Evolutionary conservation across 164 flowering plant species (phyloP).

Genomic region (Kalanchoe fedtschenkoi): DNA sequence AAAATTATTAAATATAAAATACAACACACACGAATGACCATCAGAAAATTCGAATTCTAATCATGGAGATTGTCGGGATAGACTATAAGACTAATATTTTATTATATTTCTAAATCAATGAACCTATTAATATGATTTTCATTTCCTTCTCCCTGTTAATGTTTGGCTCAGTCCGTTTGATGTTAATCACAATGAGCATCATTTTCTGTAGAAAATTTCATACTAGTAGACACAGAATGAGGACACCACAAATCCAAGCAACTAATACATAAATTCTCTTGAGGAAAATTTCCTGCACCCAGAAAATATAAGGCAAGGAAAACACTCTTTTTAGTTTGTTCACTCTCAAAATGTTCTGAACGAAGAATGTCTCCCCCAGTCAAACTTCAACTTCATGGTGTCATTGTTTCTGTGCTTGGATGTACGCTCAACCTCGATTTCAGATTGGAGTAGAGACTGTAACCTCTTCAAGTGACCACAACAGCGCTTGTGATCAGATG

Average conservation of each 20-base stretch:
- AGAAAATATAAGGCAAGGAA: slow-evolving; percentile 18
- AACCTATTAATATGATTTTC: no score
- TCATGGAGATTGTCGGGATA: no score
- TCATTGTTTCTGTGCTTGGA: slow-evolving; percentile 39
- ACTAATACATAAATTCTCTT: background rate
- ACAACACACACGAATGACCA: no score
- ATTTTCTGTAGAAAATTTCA: no score
- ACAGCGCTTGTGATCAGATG: slow-evolving; percentile 44
- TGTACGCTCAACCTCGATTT: slow-evolving; percentile 38
- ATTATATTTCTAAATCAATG: no score
- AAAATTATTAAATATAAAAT: no score
- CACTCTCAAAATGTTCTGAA: slow-evolving; percentile 20
- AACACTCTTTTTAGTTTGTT: no score
- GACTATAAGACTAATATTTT: no score
- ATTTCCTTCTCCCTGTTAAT: no score
- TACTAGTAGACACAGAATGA: background rate
- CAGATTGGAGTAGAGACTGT: slow-evolving; percentile 45
- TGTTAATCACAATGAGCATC: no score
- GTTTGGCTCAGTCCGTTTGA: no score
- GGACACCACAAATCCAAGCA: background rate
- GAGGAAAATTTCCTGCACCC: slow-evolving; percentile 13
- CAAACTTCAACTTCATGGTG: slow-evolving; percentile 36
- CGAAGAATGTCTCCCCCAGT: slow-evolving; percentile 31
- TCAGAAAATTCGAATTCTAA: no score
- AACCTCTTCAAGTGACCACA: slow-evolving; percentile 49